These are phyloP conservation scores for Camelina laxa DNA, from an alignment of 345 rosid species.

Conservation along the genomic window DNA sequence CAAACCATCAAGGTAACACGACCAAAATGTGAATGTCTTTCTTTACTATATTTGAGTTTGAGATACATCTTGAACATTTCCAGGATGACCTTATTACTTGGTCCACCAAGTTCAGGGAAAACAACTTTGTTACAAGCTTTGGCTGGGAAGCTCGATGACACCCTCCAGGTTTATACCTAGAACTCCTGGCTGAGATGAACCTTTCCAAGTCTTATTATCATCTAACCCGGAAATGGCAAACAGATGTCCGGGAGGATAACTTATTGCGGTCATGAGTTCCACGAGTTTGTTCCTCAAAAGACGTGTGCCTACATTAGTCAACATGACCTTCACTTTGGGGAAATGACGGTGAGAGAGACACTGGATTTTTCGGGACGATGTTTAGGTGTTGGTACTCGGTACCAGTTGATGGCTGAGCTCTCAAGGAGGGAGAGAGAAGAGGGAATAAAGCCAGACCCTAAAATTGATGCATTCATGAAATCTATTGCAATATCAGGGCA, in stretches of 20 bases:
- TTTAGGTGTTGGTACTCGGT: slow-evolving; percentile 70
- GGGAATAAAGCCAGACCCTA: slow-evolving; percentile 70
- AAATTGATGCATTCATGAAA: slow-evolving; percentile 84
- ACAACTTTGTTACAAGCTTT: slow-evolving; percentile 78
- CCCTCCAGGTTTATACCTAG: slow-evolving; percentile 54
- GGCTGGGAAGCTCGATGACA: slow-evolving; percentile 65
- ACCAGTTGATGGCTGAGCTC: slow-evolving; percentile 69
- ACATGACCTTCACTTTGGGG: slow-evolving; percentile 79
- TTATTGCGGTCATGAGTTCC: slow-evolving; percentile 70
- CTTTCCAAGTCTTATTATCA: neutral
- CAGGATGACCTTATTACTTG: slow-evolving; percentile 87
- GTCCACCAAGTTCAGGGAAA: slow-evolving; percentile 91
- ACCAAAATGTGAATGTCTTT: neutral
- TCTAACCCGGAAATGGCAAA: slow-evolving; percentile 7
- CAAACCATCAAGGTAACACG: slow-evolving; percentile 75
- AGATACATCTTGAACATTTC: slow-evolving; percentile 12
- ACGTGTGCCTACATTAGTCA: slow-evolving; percentile 84
- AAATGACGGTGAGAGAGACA: slow-evolving; percentile 87
- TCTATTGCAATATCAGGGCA: slow-evolving; percentile 62
- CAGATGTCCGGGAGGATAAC: slow-evolving; percentile 68
- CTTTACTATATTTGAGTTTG: neutral
- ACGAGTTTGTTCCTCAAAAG: slow-evolving; percentile 75
- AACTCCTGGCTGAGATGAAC: neutral
- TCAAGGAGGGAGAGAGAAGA: slow-evolving; percentile 78
- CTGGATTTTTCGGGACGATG: slow-evolving; percentile 79